Evolutionary conservation across 495 filamentous ascomycete genomes (phyloP), one percentile per base, ranked within the genome.

Genomic region (Astrothelium macrocarpum): DNA sequence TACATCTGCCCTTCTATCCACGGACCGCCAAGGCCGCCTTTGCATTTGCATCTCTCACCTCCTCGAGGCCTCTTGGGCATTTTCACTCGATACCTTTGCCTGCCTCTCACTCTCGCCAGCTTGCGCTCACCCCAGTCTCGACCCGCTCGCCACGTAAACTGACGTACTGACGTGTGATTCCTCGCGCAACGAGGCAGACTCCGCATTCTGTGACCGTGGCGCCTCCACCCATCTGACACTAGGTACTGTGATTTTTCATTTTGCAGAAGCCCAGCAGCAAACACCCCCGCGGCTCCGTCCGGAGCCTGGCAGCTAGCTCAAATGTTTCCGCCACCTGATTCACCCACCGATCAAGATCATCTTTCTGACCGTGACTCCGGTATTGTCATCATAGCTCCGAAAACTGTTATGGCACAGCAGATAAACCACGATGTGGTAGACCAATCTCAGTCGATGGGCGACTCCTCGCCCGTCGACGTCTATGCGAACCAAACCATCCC

Each of bases 371-470:
- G 49, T 20, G 62, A 66, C 39, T 64, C 49, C 62, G 60, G 58
- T 65, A 60, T 69, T 68, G 70, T 69, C 65, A 45, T 53, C 59
- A 69, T 78, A 88, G 85, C 78, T 73, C 76, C 82, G 75, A 78
- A 79, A 74, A 80, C 86, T 88, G 86, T 87, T 87, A 89, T 89
- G 86, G 86, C 86, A 88, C 85, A 88, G 85, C 83, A 84, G 82
- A 82, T 74, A 74, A 78, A 75, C 80, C 84, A 85, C 79, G 82
- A 89, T 89, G 86, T 88, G 86, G 85, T 88, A 87, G 82, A 86
- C 80, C 78, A 85, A 83, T 81, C 81, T 79, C 79, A 78, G 86
- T 88, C 85, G 86, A 82, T 84, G 81, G 83, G 85, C 84, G 84
- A 83, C 73, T 71, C 75, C 76, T 85, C 84, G 84, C 81, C 82